Evolutionary conservation across 257 asterid genomes (phyloP).

Genomic region (Capsicum chinense): DNA sequence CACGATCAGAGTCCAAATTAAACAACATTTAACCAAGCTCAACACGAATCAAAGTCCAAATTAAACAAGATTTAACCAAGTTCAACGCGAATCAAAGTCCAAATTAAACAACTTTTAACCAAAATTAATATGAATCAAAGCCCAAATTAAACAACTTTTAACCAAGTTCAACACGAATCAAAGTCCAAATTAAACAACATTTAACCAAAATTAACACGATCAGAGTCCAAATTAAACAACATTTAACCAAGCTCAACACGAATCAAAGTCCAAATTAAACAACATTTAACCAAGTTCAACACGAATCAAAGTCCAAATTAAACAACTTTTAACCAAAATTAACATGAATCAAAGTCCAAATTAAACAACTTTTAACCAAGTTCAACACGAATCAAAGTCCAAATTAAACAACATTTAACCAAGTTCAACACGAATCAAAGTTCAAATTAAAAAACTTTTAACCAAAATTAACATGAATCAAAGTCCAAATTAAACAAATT

Average conservation of each 20-base stretch:
- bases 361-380: neutral
- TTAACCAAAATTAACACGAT: neutral
- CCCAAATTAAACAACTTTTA: neutral
- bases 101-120: neutral
- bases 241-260: too few relatives aligned
- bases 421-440: neutral
- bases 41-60: neutral
- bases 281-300: neutral
- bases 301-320: neutral
- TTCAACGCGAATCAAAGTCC: neutral
- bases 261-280: neutral
- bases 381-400: neutral
- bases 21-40: neutral
- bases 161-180: neutral
- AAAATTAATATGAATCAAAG: neutral
- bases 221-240: neutral
- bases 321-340: neutral
- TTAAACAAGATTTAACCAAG: neutral
- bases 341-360: neutral
- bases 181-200: neutral
- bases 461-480: neutral
- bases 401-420: neutral
- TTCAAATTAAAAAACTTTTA: neutral
- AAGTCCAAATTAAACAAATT: neutral
- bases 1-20: neutral